Evolutionary conservation across 495 filamentous ascomycete genomes (phyloP).

Genomic region (Barbatosphaeria neglecta): DNA sequence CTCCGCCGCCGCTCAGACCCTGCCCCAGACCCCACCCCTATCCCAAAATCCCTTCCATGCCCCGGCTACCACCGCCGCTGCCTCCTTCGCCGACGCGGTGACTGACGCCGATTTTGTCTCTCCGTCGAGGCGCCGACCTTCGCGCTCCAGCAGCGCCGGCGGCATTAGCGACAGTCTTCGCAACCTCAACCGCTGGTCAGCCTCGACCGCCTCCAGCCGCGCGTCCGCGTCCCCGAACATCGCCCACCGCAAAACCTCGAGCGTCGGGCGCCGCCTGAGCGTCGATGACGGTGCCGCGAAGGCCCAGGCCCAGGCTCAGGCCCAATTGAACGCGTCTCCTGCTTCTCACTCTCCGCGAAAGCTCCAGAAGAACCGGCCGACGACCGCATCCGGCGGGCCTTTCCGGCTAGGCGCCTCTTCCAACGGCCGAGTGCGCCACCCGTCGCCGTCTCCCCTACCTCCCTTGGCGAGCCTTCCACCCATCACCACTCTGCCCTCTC

Average conservation of each 20-base stretch:
- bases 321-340: slow-evolving; percentile 1
- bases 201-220: slow-evolving; percentile 61
- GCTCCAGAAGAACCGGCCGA: slow-evolving; percentile 16
- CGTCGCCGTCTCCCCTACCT: slow-evolving; percentile 11
- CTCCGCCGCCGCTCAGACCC: neutral
- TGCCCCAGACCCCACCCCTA: slow-evolving; percentile 1
- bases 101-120: slow-evolving; percentile 11
- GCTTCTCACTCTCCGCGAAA: slow-evolving; percentile 7
- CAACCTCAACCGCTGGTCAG: slow-evolving; percentile 74
- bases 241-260: slow-evolving; percentile 15
- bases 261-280: slow-evolving; percentile 45
- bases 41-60: slow-evolving; percentile 21
- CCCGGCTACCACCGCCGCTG: slow-evolving; percentile 9
- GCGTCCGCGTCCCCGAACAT: slow-evolving; percentile 43
- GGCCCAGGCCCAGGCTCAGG: too few relatives aligned
- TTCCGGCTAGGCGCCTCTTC: slow-evolving; percentile 5
- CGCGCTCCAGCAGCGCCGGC: slow-evolving; percentile 29
- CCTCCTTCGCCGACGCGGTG: slow-evolving; percentile 5
- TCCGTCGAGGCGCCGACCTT: slow-evolving; percentile 19
- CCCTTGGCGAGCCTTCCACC: slow-evolving; percentile 20
- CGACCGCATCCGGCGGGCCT: slow-evolving; percentile 12
- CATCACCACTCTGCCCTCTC: slow-evolving; percentile 26
- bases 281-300: slow-evolving; percentile 19
- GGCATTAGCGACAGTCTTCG: slow-evolving; percentile 52
- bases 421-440: slow-evolving; percentile 6